Conservation (phyloP, 2,329 filamentous ascomycete species). For the Geosmithia morbida region DNA sequence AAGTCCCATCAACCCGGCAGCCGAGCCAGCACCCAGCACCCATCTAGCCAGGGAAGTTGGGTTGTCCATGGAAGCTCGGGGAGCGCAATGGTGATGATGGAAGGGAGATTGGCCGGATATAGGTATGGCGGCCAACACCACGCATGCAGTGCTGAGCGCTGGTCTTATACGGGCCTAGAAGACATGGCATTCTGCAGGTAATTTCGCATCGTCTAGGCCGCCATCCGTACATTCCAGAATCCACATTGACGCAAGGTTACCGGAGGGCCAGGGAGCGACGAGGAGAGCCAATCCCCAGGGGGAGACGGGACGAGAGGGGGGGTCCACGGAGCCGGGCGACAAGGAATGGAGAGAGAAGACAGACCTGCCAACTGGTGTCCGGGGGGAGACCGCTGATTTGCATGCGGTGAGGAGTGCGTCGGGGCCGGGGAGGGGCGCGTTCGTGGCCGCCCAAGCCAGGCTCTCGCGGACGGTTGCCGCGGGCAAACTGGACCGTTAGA, state of each 20-base stretch:
- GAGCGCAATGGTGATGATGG: not conserved
- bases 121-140: too few species aligned
- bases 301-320: constrained; percentile 7
- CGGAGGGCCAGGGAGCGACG: not conserved
- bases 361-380: constrained; percentile 99
- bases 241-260: not conserved
- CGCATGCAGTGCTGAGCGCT: too few species aligned
- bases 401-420: constrained; percentile 93
- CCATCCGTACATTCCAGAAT: not conserved
- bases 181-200: not conserved
- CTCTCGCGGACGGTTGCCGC: constrained; percentile 52
- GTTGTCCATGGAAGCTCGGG: constrained; percentile 3
- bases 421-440: constrained; percentile 56
- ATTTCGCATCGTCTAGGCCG: not conserved
- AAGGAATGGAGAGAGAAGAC: constrained; percentile 51
- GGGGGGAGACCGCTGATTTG: constrained; percentile 90
- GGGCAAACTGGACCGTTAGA: constrained; percentile 94
- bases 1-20: not conserved
- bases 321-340: constrained; percentile 27
- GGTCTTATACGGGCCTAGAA: too few species aligned
- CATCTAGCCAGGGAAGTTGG: constrained; percentile 16
- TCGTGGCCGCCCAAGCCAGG: constrained; percentile 35
- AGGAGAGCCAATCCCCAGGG: constrained; percentile 2
- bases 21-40: constrained; percentile 13
- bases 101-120: not conserved